A percentile compares a stretch with the other conserved stretches of the same genome.
Evolutionary conservation across 2,329 filamentous ascomycete species (phyloP).

Genomic region (Plenodomus tracheiphilus): DNA sequence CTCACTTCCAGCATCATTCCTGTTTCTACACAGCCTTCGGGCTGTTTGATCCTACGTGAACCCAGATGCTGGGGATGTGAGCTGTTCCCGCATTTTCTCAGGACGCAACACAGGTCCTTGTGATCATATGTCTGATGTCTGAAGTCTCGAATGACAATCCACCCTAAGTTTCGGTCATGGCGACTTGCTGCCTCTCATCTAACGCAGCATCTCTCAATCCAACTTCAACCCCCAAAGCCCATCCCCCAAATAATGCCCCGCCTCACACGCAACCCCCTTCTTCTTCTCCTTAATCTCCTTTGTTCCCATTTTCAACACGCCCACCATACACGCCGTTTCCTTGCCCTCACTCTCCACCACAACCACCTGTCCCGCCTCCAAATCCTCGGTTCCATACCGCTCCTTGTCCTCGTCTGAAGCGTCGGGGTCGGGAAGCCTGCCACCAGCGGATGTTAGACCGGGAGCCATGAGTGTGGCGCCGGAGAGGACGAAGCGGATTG

Average conservation of each 20-base stretch:
- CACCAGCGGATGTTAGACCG: slow-evolving; percentile 82
- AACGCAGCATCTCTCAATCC: slow-evolving; percentile 46
- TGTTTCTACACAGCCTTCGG: not conserved
- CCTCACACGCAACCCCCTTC: slow-evolving; percentile 92
- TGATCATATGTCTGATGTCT: no score
- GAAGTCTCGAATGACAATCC: not conserved
- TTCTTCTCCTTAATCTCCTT: slow-evolving; percentile 91
- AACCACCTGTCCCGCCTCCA: slow-evolving; percentile 81
- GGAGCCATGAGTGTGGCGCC: slow-evolving; percentile 97
- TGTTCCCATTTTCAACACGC: slow-evolving; percentile 79
- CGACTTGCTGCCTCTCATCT: not conserved
- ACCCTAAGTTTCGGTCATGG: no score
- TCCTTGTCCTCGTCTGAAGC: slow-evolving; percentile 43
- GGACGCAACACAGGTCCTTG: no score
- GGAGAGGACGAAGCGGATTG: slow-evolving; percentile 92
- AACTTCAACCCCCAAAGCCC: slow-evolving; percentile 80
- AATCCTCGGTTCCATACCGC: slow-evolving; percentile 63
- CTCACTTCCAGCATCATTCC: slow-evolving; percentile 6
- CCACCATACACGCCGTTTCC: slow-evolving; percentile 85
- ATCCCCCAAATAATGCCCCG: slow-evolving; percentile 91
- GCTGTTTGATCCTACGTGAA: no score
- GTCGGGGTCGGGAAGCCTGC: slow-evolving; percentile 67
- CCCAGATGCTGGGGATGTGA: no score
- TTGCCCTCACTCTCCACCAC: slow-evolving; percentile 93
- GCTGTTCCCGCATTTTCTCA: no score